Conservation (phyloP, 2,329 filamentous ascomycete genomes). For the Neonectria hederae region DNA sequence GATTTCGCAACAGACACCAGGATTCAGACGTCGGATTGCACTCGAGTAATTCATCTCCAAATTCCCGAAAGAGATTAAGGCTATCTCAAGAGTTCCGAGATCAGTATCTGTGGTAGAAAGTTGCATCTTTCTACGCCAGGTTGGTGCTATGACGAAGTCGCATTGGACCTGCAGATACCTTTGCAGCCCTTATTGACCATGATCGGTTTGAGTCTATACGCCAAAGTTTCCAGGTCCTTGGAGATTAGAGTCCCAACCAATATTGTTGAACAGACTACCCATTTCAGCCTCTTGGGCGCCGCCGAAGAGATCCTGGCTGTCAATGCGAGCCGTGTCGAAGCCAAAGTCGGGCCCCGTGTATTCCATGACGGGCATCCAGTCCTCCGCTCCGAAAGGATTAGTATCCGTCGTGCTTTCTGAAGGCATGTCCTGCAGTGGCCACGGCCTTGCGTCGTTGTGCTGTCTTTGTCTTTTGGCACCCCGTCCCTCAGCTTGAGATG, state of each 20-base stretch:
- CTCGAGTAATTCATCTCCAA: background rate
- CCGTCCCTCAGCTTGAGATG: background rate
- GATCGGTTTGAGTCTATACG: background rate
- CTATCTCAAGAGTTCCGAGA: background rate
- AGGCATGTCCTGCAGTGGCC: background rate
- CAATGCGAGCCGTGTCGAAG: constrained; percentile 11
- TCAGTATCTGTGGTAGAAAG: constrained; percentile 1
- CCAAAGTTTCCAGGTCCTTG: background rate
- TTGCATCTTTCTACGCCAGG: background rate
- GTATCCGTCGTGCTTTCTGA: background rate
- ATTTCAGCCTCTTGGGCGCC: background rate
- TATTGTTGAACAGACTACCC: constrained; percentile 3
- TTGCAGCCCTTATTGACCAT: too few species aligned
- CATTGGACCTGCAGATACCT: too few species aligned
- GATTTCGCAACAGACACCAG: background rate
- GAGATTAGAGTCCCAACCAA: constrained; percentile 5
- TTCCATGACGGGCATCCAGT: constrained; percentile 11
- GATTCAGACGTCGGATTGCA: background rate
- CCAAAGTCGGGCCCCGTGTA: constrained; percentile 23
- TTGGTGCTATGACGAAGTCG: too few species aligned
- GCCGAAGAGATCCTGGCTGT: constrained; percentile 3
- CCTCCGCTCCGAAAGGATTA: background rate
- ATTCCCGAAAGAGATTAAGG: background rate
- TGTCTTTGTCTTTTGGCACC: background rate
- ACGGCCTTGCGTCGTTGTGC: background rate